Evolutionary conservation across 495 filamentous ascomycete genomes (phyloP).

Genomic region (Neurospora sp.): DNA sequence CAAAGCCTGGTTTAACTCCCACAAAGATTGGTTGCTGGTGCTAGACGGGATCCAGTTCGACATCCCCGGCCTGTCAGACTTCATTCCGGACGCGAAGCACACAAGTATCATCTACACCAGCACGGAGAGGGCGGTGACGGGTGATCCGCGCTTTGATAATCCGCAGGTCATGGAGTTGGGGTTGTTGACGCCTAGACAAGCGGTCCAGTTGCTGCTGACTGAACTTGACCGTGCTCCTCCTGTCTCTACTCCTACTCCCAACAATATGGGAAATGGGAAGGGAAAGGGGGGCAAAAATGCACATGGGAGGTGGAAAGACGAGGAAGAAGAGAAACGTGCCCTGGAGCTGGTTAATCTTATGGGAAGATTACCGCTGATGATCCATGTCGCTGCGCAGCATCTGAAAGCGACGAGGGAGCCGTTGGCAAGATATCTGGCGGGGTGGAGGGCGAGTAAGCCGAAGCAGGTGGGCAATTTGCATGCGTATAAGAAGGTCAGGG

Average conservation of each 20-base stretch:
- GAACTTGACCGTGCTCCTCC: slow-evolving; percentile 29
- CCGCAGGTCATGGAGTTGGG: slow-evolving; percentile 60
- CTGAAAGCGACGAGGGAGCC: slow-evolving; percentile 62
- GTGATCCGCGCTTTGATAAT: slow-evolving; percentile 60
- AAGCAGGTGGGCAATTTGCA: slow-evolving; percentile 49
- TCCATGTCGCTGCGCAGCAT: slow-evolving; percentile 67
- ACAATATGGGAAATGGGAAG: neutral
- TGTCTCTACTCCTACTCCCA: neutral
- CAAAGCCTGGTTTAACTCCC: slow-evolving; percentile 53
- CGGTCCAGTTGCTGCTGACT: slow-evolving; percentile 35
- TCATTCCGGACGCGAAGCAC: slow-evolving; percentile 58
- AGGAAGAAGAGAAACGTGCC: slow-evolving; percentile 49
- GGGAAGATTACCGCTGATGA: slow-evolving; percentile 65
- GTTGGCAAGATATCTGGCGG: slow-evolving; percentile 57
- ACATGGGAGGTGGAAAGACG: slow-evolving; percentile 45
- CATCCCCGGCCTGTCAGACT: slow-evolving; percentile 49
- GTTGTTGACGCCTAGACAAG: slow-evolving; percentile 41
- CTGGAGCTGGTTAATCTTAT: slow-evolving; percentile 58
- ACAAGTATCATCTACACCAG: slow-evolving; percentile 73
- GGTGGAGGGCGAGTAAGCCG: slow-evolving; percentile 51
- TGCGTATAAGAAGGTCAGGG: slow-evolving; percentile 60
- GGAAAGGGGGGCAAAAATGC: neutral
- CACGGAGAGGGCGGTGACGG: slow-evolving; percentile 53
- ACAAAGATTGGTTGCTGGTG: slow-evolving; percentile 57
- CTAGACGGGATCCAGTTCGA: slow-evolving; percentile 67